phyloP scores from a whole-genome alignment of 768 basidiomycete genomes.

The Panaeolus papilionaceus region DNA sequence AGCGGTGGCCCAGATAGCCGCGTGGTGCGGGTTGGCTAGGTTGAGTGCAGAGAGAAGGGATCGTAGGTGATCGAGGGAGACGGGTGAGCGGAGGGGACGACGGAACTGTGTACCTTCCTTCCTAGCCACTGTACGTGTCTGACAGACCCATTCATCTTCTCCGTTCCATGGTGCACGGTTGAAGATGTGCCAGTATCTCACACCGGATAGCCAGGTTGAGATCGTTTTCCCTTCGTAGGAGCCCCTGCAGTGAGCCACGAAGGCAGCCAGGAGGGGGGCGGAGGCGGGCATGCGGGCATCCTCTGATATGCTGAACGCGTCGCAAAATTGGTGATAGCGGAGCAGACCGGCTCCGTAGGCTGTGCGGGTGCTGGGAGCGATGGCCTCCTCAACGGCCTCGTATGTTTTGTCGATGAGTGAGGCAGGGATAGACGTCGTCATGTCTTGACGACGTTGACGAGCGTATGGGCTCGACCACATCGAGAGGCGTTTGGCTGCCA shows the following conservation, averaged over 20 bases:
- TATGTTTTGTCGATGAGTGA: conserved; percentile 15
- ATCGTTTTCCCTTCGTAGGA: conserved; percentile 21
- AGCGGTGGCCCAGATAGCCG: conserved; percentile 26
- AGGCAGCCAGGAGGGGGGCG: conserved; percentile 33
- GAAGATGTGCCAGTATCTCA: conserved; percentile 38
- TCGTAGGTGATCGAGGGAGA: conserved; percentile 40
- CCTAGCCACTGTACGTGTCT: conserved; percentile 23
- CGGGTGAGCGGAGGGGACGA: conserved; percentile 34
- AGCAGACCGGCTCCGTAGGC: conserved; percentile 40
- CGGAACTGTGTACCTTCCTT: conserved; percentile 29
- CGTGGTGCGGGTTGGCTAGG: conserved; percentile 33
- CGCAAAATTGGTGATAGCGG: conserved; percentile 42
- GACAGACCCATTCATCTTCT: conserved; percentile 31
- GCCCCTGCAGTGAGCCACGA: conserved; percentile 23
- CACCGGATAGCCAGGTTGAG: conserved; percentile 34
- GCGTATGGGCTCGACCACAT: conserved; percentile 29
- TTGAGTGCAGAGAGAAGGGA: conserved; percentile 30
- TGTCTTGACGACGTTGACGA: neutral
- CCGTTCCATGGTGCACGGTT: conserved; percentile 43
- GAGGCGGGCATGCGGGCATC: conserved; percentile 34
- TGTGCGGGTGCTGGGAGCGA: conserved; percentile 26
- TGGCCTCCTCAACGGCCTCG: conserved; percentile 17
- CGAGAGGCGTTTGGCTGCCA: conserved; percentile 23
- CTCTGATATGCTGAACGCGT: conserved; percentile 33
- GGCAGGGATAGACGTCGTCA: conserved; percentile 16